Base-by-base conservation (phyloP, 202 grass and related monocot species). In the Digitaria exilis region DNA sequence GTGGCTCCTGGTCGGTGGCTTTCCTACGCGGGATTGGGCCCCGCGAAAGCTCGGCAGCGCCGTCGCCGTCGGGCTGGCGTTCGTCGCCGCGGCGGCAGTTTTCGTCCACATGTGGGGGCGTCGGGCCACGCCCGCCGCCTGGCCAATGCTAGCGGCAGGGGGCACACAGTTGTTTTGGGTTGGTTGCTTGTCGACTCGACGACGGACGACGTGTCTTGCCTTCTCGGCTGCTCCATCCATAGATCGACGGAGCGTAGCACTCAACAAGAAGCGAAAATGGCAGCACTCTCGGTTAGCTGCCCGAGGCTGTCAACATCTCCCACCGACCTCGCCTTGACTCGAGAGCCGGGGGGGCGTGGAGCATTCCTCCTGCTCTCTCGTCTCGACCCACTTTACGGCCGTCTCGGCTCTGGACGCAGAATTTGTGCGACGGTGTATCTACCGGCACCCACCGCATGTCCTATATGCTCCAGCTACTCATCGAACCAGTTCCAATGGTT, bases 1-100 rank as follows among this genome's bases (percentile, higher is more conserved):
- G 11, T 6, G 73, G 81, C 59, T 12, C 79, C 18, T 84, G 87
- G 87, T 88, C 81, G 87, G 87, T 88, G 81, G 50, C 81, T 85
- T 87, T 89, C 79, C 52, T 4, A 84, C 69, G 77, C 21, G 26
- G 35, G 34, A 0, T 15, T 4, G 44, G 79, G 24, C 32, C 85
- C 85, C 34, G 26, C 9, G 68, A 26, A 29, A 75, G 25, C n/a
- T 35, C 61, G 6, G 58, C 11, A 30, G 82, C 18, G 76, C 50
- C 61, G 81, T 84, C 81, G 18, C 48, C 80, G 65, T 68, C 84
- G 70, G 68, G 73, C 15, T 12, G 60, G 21, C 14, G 26, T 32
- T 17, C n/a, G 62, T 64, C 15, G 30, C 61, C 30, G 61, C 15
- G 17, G 55, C 56, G 26, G 56, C 24, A 26, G 25, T 11, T 28